A percentile compares a stretch with the other conserved stretches of the same genome.
phyloP scores from a whole-genome alignment of 108 stramenopile genomes.

The Cyclotella distinguenda region DNA sequence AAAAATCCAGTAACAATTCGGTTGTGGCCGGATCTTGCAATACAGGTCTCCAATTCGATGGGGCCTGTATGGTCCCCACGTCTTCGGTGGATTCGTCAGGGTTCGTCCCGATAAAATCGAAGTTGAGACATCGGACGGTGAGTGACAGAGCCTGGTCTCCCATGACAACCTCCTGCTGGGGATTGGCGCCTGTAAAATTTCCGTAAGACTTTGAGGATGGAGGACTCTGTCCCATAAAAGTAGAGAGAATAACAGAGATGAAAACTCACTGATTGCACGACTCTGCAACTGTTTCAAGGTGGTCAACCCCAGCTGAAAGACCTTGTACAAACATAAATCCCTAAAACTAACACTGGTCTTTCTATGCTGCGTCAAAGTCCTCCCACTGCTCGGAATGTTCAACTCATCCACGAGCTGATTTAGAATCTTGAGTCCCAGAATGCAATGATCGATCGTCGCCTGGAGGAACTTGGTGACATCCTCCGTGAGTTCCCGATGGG shows the following conservation, averaged over 20 bases:
- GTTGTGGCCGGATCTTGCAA: conserved; percentile 88
- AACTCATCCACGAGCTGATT: conserved; percentile 96
- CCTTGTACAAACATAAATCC: conserved; percentile 89
- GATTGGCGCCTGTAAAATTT: conserved; percentile 56
- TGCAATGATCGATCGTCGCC: conserved; percentile 93
- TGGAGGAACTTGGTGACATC: conserved; percentile 95
- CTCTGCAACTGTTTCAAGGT: conserved; percentile 91
- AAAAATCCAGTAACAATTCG: conserved; percentile 91
- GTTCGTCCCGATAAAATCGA: conserved; percentile 99
- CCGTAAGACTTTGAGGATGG: neutral
- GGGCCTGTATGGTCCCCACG: conserved; percentile 96
- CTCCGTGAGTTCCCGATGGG: conserved; percentile 91
- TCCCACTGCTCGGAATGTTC: conserved; percentile 90
- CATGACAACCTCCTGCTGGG: conserved; percentile 72
- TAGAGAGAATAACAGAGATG: neutral
- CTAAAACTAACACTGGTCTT: conserved; percentile 97
- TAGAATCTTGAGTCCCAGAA: conserved; percentile 93
- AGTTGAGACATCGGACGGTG: conserved; percentile 86
- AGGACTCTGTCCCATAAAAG: too few species aligned
- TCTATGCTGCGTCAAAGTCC: conserved; percentile 95
- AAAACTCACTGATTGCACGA: conserved; percentile 73
- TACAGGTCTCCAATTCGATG: conserved; percentile 89
- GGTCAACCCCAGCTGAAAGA: conserved; percentile 92
- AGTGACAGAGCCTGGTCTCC: conserved; percentile 88
- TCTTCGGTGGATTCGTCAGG: conserved; percentile 98